A percentile compares a stretch with the other conserved stretches of the same genome.
Conservation (phyloP, 306 rosid genomes). For the Trifolium fragiferum region DNA sequence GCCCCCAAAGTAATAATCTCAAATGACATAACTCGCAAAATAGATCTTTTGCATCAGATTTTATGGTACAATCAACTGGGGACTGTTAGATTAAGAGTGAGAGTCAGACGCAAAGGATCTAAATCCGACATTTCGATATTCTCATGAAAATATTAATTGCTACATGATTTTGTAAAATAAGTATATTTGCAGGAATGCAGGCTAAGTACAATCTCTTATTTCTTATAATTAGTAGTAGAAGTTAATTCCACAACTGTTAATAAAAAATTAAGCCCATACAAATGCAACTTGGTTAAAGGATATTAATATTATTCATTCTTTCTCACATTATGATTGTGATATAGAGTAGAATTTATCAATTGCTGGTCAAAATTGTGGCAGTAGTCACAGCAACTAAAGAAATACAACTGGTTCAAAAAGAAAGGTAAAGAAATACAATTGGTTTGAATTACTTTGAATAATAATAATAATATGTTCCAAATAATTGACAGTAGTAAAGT, state of each 20-base stretch:
- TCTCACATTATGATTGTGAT: background rate
- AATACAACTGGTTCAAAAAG: background rate
- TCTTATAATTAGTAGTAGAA: background rate
- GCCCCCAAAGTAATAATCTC: background rate
- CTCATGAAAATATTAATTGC: background rate
- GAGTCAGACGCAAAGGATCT: background rate
- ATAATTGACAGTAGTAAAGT: slow-evolving; percentile 12
- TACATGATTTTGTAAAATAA: background rate
- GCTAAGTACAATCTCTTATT: background rate
- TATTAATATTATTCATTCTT: background rate
- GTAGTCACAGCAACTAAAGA: background rate
- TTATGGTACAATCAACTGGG: background rate
- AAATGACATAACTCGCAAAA: too few relatives aligned
- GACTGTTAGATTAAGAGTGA: background rate
- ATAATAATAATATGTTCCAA: background rate
- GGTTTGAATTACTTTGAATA: background rate
- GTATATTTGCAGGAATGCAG: background rate
- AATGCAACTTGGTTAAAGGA: slow-evolving; percentile 2
- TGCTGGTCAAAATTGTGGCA: background rate
- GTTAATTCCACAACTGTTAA: background rate
- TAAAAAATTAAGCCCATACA: background rate
- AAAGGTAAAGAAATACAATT: slow-evolving; percentile 3
- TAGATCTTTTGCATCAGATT: background rate
- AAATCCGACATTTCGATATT: background rate
- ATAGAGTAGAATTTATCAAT: background rate